phyloP scores from a whole-genome alignment of 352 stramenopile genomes.

The Nothophytophthora sp. region DNA sequence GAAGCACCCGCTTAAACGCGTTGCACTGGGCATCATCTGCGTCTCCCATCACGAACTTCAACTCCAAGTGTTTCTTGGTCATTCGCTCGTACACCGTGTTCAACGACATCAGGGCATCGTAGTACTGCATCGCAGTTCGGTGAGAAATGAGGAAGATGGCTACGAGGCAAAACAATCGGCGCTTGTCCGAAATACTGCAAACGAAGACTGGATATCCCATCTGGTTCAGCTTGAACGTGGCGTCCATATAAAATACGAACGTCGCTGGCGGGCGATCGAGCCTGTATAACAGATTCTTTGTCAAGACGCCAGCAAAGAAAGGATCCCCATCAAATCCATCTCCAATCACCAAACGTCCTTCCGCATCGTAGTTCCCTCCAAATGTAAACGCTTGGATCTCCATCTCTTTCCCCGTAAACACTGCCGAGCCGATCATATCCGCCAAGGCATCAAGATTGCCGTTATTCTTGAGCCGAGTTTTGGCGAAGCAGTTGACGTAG shows the following conservation, averaged over 20 bases:
- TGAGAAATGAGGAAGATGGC: slow-evolving; percentile 8
- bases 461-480: not conserved
- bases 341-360: no score
- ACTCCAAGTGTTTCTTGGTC: not conserved
- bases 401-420: no score
- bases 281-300: no score
- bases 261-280: no score
- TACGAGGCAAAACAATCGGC: slow-evolving; percentile 8
- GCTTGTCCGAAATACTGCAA: slow-evolving; percentile 10
- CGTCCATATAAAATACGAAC: slow-evolving; percentile 14
- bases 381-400: no score
- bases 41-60: not conserved
- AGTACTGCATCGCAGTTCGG: not conserved
- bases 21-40: not conserved
- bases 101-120: not conserved
- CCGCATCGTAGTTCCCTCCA: no score
- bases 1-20: no score
- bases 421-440: not conserved
- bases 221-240: slow-evolving; percentile 16
- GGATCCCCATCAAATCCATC: no score
- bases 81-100: not conserved
- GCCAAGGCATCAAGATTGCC: not conserved
- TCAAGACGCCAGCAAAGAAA: no score
- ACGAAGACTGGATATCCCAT: slow-evolving; percentile 8
- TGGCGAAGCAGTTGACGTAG: not conserved